A percentile compares a stretch with the other conserved stretches of the same genome.
phyloP scores from a whole-genome alignment of 73 alveolate genomes.

The Paramecium bursaria region DNA sequence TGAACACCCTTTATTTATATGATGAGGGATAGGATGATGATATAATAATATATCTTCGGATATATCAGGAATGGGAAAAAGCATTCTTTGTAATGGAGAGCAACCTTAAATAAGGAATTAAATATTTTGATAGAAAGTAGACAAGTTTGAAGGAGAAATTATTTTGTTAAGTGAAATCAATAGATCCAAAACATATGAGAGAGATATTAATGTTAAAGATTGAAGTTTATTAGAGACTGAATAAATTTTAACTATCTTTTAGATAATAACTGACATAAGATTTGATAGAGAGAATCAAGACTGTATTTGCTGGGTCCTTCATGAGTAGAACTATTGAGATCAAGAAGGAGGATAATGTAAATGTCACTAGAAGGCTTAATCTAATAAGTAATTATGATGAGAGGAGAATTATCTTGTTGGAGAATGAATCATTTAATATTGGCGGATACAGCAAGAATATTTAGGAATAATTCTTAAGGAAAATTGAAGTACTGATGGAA shows the following conservation, averaged over 20 bases:
- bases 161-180: slow-evolving; percentile 18
- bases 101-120: neutral
- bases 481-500: slow-evolving; percentile 24
- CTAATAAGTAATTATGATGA: slow-evolving; percentile 33
- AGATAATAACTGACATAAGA: neutral
- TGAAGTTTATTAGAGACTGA: slow-evolving; percentile 44
- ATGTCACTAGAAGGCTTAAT: neutral
- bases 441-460: neutral
- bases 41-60: slow-evolving; percentile 7
- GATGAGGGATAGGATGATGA: slow-evolving; percentile 58
- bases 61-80: slow-evolving; percentile 49
- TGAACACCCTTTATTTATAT: slow-evolving; percentile 20
- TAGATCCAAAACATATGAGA: slow-evolving; percentile 60
- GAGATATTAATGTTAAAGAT: slow-evolving; percentile 39
- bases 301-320: slow-evolving; percentile 33
- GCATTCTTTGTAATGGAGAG: neutral
- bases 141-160: slow-evolving; percentile 11
- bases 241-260: neutral
- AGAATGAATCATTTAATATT: slow-evolving; percentile 34
- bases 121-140: slow-evolving; percentile 4
- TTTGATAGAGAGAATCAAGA: slow-evolving; percentile 18
- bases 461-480: slow-evolving; percentile 1
- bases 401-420: slow-evolving; percentile 11
- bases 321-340: neutral
- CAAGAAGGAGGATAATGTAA: slow-evolving; percentile 4